Percentiles rank a stretch among this genome's conserved stretches.
Evolutionary conservation across 2,329 filamentous ascomycete species (phyloP).

Genomic region (Aspergillus felis): DNA sequence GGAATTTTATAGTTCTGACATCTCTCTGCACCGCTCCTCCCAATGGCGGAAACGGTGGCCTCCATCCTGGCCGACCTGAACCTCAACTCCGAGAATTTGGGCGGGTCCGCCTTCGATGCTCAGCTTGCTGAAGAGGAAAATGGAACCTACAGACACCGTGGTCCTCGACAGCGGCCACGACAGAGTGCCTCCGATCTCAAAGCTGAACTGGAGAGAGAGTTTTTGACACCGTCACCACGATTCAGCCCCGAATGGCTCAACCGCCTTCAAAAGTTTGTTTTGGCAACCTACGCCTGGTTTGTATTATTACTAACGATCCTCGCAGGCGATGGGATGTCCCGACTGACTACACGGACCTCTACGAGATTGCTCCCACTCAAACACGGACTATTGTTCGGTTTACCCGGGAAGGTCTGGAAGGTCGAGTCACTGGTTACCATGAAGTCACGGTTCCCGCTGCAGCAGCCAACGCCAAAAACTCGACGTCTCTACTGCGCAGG

Average conservation of each 20-base stretch:
- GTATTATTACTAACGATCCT: conserved; percentile 6
- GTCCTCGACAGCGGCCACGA: conserved; percentile 41
- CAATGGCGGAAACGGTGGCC: conserved; percentile 25
- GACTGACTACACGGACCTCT: conserved; percentile 76
- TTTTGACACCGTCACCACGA: conserved; percentile 70
- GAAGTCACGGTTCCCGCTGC: conserved; percentile 89
- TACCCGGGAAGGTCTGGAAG: conserved; percentile 84
- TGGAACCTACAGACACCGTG: conserved; percentile 30
- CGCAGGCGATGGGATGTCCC: conserved; percentile 71
- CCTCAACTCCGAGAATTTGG: conserved; percentile 21
- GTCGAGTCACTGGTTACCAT: conserved; percentile 85
- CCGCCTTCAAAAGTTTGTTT: background rate
- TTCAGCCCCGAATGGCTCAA: conserved; percentile 58
- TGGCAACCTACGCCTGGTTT: background rate
- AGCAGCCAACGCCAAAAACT: conserved; percentile 91
- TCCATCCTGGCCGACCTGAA: conserved; percentile 26
- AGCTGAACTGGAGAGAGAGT: conserved; percentile 67
- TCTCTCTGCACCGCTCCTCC: background rate
- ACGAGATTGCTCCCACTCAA: conserved; percentile 83
- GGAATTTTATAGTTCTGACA: background rate
- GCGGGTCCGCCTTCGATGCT: conserved; percentile 24
- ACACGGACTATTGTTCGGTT: conserved; percentile 94
- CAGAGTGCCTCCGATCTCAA: conserved; percentile 60
- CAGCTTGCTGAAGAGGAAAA: conserved; percentile 28
- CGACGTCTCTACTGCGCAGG: conserved; percentile 80